phyloP scores from a whole-genome alignment of 495 filamentous ascomycete genomes.

The Bathelium albidoporum region DNA sequence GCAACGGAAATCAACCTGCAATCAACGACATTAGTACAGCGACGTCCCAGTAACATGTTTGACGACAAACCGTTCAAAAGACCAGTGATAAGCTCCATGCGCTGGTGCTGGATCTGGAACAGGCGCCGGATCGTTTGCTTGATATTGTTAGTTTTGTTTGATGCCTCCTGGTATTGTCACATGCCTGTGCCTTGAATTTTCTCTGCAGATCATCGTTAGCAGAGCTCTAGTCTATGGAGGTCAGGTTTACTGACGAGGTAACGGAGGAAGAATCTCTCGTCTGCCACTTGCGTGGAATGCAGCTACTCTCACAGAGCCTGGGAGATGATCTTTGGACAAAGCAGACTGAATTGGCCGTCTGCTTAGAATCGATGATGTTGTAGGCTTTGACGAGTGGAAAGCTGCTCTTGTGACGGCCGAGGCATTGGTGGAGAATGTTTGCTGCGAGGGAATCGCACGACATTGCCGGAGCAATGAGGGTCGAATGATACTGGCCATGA shows the following conservation, averaged over 20 bases:
- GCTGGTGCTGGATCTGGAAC: constrained; percentile 59
- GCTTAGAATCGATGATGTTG: constrained; percentile 14
- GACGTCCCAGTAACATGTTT: background rate
- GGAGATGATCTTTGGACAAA: constrained; percentile 16
- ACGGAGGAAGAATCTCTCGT: constrained; percentile 36
- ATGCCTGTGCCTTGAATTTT: constrained; percentile 22
- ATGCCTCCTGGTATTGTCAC: background rate
- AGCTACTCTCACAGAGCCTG: constrained; percentile 25
- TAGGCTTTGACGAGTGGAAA: constrained; percentile 17
- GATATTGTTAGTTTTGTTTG: background rate
- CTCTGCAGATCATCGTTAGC: constrained; percentile 6
- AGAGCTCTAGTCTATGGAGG: background rate
- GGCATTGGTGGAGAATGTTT: constrained; percentile 20
- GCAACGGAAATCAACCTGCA: constrained; percentile 57
- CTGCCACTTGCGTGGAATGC: constrained; percentile 33
- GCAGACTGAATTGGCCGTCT: constrained; percentile 19
- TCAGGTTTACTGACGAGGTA: constrained; percentile 30
- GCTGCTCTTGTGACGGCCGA: constrained; percentile 16
- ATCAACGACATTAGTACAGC: background rate
- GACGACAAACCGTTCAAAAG: constrained; percentile 66
- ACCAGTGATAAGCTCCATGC: constrained; percentile 97
- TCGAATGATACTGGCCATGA: constrained; percentile 33
- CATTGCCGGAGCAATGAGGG: constrained; percentile 28
- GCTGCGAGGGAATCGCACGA: constrained; percentile 20
- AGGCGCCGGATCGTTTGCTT: constrained; percentile 78